Evolutionary conservation across 2,329 filamentous ascomycete genomes (phyloP).

Genomic region (Beauveria bassiana): DNA sequence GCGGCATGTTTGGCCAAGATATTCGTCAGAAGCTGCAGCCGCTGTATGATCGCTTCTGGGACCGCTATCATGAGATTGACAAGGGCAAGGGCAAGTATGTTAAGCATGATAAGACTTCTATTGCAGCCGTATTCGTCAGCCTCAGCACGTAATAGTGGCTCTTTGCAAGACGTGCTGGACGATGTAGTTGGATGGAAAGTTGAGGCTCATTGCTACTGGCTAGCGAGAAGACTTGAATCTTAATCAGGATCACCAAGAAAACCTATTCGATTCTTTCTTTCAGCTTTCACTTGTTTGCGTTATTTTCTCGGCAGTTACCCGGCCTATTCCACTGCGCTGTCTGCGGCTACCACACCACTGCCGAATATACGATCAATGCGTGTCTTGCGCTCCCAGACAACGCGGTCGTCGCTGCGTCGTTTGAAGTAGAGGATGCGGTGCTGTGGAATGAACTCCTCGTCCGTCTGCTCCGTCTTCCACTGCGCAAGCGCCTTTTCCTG

Average conservation of each 20-base stretch:
- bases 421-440: slow-evolving; percentile 57
- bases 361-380: slow-evolving; percentile 50
- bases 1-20: slow-evolving; percentile 70
- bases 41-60: slow-evolving; percentile 91
- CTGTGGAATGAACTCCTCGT: slow-evolving; percentile 60
- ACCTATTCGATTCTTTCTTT: not conserved
- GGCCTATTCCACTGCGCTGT: not conserved
- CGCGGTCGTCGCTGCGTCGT: slow-evolving; percentile 38
- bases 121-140: slow-evolving; percentile 58
- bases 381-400: slow-evolving; percentile 50
- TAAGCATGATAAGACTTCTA: slow-evolving; percentile 84
- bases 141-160: slow-evolving; percentile 28
- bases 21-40: slow-evolving; percentile 90
- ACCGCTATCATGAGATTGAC: slow-evolving; percentile 94
- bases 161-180: not conserved
- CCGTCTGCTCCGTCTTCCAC: slow-evolving; percentile 55
- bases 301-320: not conserved
- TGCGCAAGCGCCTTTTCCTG: slow-evolving; percentile 45
- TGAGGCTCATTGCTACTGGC: not conserved
- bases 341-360: slow-evolving; percentile 32
- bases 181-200: not conserved
- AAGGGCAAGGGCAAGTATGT: slow-evolving; percentile 98
- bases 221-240: not conserved
- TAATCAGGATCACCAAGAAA: slow-evolving; percentile 1
- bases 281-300: not conserved